phyloP scores from a whole-genome alignment of 768 basidiomycete species.

The Paxillus involutus region DNA sequence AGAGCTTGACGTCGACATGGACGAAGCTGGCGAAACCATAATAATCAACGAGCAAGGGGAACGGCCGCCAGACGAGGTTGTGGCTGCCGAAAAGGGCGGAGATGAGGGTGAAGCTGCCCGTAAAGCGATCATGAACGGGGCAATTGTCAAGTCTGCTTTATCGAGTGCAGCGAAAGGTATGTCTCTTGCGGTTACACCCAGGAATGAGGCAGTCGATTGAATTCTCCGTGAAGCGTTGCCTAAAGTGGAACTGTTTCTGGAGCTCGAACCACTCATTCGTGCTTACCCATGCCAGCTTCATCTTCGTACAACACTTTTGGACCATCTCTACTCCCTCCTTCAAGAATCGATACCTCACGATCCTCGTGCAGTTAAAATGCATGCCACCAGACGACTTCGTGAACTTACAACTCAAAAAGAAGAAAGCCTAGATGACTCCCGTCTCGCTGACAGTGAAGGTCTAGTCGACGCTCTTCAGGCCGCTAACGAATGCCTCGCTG shows the following conservation, averaged over 20 bases:
- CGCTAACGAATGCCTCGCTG: slow-evolving; percentile 30
- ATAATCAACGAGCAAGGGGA: slow-evolving; percentile 23
- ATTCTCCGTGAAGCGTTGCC: slow-evolving; percentile 36
- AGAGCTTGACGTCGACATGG: slow-evolving; percentile 26
- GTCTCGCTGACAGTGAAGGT: slow-evolving; percentile 15
- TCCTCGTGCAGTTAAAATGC: slow-evolving; percentile 37
- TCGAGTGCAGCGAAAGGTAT: slow-evolving; percentile 71
- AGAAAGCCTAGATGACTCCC: slow-evolving; percentile 7
- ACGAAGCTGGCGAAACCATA: slow-evolving; percentile 7
- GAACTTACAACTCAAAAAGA: slow-evolving; percentile 28
- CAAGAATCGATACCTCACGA: slow-evolving; percentile 35
- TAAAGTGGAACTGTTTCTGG: slow-evolving; percentile 38
- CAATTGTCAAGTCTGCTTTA: slow-evolving; percentile 78
- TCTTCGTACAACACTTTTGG: slow-evolving; percentile 41
- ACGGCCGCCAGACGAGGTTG: slow-evolving; percentile 24
- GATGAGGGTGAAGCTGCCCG: slow-evolving; percentile 57
- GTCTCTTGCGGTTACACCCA: slow-evolving; percentile 16
- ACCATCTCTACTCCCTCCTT: slow-evolving; percentile 44
- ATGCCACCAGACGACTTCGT: slow-evolving; percentile 37
- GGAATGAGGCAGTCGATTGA: slow-evolving; percentile 10
- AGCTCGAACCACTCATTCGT: slow-evolving; percentile 42
- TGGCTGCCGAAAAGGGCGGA: slow-evolving; percentile 37
- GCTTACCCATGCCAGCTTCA: slow-evolving; percentile 41
- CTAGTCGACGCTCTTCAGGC: slow-evolving; percentile 29
- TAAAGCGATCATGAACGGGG: slow-evolving; percentile 71